Conservation (phyloP, 2,329 filamentous ascomycete species). For the Triangularia setosa region DNA sequence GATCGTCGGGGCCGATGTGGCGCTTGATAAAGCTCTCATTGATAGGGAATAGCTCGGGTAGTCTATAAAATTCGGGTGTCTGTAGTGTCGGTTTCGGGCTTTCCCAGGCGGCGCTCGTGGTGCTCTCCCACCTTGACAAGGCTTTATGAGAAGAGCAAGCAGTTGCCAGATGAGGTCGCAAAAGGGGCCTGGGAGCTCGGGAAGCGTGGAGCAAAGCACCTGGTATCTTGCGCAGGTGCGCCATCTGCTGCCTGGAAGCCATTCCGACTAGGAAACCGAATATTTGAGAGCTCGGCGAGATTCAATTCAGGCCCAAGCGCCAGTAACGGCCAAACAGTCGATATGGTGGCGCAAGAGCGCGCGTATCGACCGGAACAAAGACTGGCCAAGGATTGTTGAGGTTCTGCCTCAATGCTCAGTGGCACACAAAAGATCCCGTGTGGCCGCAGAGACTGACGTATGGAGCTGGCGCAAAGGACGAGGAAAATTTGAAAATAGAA, state of each 20-base stretch:
- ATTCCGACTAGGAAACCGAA: not conserved
- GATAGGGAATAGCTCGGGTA: slow-evolving; percentile 23
- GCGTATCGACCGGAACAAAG: not conserved
- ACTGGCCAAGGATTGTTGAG: not conserved
- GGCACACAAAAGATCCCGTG: not conserved
- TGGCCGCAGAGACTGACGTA: not conserved
- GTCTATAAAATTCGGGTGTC: slow-evolving; percentile 6
- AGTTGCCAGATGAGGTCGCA: slow-evolving; percentile 1
- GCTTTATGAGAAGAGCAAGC: not conserved
- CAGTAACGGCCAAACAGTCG: not conserved
- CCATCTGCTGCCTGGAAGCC: not conserved
- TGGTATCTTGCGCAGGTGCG: slow-evolving; percentile 5
- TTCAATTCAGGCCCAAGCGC: not conserved
- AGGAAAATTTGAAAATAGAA: not conserved
- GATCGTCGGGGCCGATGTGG: slow-evolving; percentile 79
- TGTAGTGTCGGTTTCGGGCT: not conserved
- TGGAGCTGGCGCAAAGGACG: not conserved
- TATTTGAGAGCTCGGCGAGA: not conserved
- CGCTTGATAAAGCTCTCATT: slow-evolving; percentile 70
- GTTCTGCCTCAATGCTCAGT: not conserved
- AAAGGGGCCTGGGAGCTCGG: slow-evolving; percentile 8
- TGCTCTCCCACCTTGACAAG: slow-evolving; percentile 1
- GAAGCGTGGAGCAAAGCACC: slow-evolving; percentile 18
- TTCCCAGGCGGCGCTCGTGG: not conserved
- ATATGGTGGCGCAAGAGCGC: not conserved